Base-by-base conservation (phyloP, 306 rosid species). In the Hippophae gyantsensis region DNA sequence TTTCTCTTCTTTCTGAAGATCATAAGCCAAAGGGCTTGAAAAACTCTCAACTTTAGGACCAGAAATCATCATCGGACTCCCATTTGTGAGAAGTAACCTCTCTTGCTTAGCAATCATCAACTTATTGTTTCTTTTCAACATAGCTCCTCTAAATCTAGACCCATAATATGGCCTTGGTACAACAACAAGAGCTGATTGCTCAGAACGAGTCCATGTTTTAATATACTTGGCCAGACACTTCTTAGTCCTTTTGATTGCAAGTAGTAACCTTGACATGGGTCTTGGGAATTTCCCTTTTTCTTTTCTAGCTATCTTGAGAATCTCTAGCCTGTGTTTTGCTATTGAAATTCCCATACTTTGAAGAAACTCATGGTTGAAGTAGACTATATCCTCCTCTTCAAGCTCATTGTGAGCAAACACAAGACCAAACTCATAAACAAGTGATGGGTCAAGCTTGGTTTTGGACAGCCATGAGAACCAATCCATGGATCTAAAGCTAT, bases 321-420 rank as follows among this genome's bases (percentile, higher is more conserved):
- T 93, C 58, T 93, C 97, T 38, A 88, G 80, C 72, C 99, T 79
- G 69, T 93, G 99, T 58, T 92, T 92, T 69, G 95, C 99, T 67
- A 85, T 84, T 79, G 99, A 85, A 69, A 92, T 86, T 2, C 99
- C 96, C 93, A 92, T 85, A 88, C 96, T 92, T 54, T 78, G 89
- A 9, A 92, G 96, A 60, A 92, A 92, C 75, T 92, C 99, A 42
- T 92, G 96, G 86, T 85, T 92, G 86, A 88, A 88, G 75, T 82
- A 86, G 26, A 72, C 10, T 3, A 80, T 73, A 76, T 88, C 99
- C 59, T 88, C 99, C 58, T 86, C 81, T 71, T 93, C 99, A 9
- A 93, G 90, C 84, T 92, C 94, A 48, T 92, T 88, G 72, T 84
- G 88, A 6, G 96, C 69, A 58, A 93, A 80, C 13, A 79, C 74